phyloP scores from a whole-genome alignment of 768 basidiomycete species.

The Leccinellum luteum region DNA sequence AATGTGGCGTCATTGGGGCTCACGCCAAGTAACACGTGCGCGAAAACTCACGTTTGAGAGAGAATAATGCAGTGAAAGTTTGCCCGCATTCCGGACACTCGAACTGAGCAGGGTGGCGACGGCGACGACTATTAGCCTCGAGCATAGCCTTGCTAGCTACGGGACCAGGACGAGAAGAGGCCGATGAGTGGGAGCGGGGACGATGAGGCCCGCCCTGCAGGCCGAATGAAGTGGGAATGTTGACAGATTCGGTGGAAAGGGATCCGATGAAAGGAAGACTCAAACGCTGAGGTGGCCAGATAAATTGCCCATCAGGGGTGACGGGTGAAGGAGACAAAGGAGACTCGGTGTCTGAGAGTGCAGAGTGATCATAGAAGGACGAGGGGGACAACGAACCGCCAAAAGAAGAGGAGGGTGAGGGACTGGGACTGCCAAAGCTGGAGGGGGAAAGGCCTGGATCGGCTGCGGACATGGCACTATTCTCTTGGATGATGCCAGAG shows the following conservation, averaged over 20 bases:
- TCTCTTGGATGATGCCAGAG: slow-evolving; percentile 14
- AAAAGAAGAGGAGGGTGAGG: slow-evolving; percentile 29
- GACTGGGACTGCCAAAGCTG: slow-evolving; percentile 13
- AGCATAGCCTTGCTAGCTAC: slow-evolving; percentile 35
- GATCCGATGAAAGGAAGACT: background rate
- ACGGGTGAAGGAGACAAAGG: slow-evolving; percentile 17
- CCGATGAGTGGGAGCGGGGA: slow-evolving; percentile 14
- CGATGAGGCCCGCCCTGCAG: slow-evolving; percentile 13
- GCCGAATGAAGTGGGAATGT: background rate
- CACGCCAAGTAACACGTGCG: background rate
- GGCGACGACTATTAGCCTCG: slow-evolving; percentile 30
- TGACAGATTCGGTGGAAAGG: slow-evolving; percentile 1
- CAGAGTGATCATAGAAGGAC: slow-evolving; percentile 6
- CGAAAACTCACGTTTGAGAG: slow-evolving; percentile 29
- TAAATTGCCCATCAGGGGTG: slow-evolving; percentile 6
- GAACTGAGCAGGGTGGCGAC: slow-evolving; percentile 26
- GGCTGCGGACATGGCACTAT: background rate
- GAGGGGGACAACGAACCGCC: slow-evolving; percentile 23
- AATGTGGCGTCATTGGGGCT: slow-evolving; percentile 6
- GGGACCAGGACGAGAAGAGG: slow-evolving; percentile 9
- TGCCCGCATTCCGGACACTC: slow-evolving; percentile 19
- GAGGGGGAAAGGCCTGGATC: slow-evolving; percentile 11
- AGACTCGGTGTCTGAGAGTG: slow-evolving; percentile 23
- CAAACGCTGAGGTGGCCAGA: slow-evolving; percentile 7
- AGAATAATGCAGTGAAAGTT: slow-evolving; percentile 31